Evolutionary conservation across 768 basidiomycete genomes (phyloP).

Genomic region (Udeniomyces megalosporus): DNA sequence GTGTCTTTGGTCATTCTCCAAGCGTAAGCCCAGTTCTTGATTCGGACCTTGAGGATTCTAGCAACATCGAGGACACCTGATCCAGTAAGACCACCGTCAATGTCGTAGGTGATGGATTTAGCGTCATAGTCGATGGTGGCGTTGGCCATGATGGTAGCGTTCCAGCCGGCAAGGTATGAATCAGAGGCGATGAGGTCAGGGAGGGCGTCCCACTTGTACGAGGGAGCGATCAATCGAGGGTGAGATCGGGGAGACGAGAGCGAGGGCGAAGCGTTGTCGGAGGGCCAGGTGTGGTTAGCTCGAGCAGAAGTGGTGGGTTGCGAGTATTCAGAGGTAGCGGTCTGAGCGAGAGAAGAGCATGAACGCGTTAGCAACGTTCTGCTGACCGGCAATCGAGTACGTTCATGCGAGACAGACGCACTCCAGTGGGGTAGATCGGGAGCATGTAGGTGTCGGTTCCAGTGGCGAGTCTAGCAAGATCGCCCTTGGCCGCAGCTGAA

Average conservation of each 20-base stretch:
- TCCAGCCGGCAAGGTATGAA: slow-evolving; percentile 77
- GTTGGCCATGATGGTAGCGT: slow-evolving; percentile 75
- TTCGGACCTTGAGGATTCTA: slow-evolving; percentile 69
- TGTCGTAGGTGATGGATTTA: slow-evolving; percentile 49
- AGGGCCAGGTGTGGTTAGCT: slow-evolving; percentile 51
- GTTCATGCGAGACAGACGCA: slow-evolving; percentile 38
- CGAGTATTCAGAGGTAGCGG: slow-evolving; percentile 35
- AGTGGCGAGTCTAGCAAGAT: slow-evolving; percentile 33
- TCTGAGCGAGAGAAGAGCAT: slow-evolving; percentile 24
- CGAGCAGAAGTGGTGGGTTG: slow-evolving; percentile 35
- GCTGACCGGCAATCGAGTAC: too few species aligned
- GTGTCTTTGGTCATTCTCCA: slow-evolving; percentile 85
- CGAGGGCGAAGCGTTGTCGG: slow-evolving; percentile 48
- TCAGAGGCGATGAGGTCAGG: slow-evolving; percentile 59
- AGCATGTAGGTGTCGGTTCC: slow-evolving; percentile 59
- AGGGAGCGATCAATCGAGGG: slow-evolving; percentile 78
- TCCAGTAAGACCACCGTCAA: slow-evolving; percentile 47
- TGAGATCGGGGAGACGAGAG: slow-evolving; percentile 55
- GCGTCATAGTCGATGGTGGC: slow-evolving; percentile 54
- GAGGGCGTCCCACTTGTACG: slow-evolving; percentile 79
- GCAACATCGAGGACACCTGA: slow-evolving; percentile 87
- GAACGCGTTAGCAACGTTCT: too few species aligned
- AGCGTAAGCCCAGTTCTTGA: slow-evolving; percentile 84
- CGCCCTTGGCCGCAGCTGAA: slow-evolving; percentile 19
- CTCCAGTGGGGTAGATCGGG: slow-evolving; percentile 76